Percentiles rank a stretch among this genome's conserved stretches.
Evolutionary conservation across 2,329 filamentous ascomycete genomes (phyloP).

Genomic region (Aspergillus sclerotialis): DNA sequence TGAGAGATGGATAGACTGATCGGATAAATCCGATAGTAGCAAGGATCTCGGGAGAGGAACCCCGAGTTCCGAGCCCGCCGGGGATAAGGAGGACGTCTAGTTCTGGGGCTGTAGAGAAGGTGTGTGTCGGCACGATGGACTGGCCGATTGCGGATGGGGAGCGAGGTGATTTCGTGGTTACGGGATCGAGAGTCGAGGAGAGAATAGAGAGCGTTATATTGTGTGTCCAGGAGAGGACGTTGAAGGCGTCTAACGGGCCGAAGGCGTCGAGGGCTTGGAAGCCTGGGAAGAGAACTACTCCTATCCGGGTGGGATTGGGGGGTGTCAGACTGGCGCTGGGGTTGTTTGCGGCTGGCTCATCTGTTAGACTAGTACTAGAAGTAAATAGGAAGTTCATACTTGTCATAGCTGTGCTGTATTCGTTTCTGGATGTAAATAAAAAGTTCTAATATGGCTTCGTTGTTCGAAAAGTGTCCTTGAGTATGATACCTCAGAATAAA

Average conservation of each 20-base stretch:
- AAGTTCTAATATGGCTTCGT: too few relatives aligned
- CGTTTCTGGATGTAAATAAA: too few relatives aligned
- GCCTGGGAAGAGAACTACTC: constrained; percentile 29
- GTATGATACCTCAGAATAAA: too few relatives aligned
- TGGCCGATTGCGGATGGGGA: constrained; percentile 24
- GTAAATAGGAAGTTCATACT: too few relatives aligned
- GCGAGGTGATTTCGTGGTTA: constrained; percentile 21
- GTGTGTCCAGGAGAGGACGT: constrained; percentile 16
- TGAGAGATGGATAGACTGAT: constrained; percentile 40
- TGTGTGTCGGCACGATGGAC: constrained; percentile 45
- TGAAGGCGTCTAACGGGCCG: constrained; percentile 44
- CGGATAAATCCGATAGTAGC: constrained; percentile 41
- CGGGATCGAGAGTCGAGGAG: constrained; percentile 23
- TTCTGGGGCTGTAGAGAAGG: constrained; percentile 46
- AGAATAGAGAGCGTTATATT: constrained; percentile 22
- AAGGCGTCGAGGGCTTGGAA: constrained; percentile 38
- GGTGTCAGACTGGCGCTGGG: too few relatives aligned
- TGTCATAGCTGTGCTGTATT: too few relatives aligned
- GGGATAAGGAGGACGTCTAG: constrained; percentile 62
- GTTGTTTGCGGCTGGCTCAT: too few relatives aligned
- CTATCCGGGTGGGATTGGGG: not conserved
- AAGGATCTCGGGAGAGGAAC: constrained; percentile 20
- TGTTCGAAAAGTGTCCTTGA: too few relatives aligned
- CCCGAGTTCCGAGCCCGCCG: constrained; percentile 49
- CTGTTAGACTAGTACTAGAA: too few relatives aligned